Percentiles rank a stretch among this genome's conserved stretches.
Conservation (phyloP, 768 basidiomycete genomes). For the Podaxis rugospora region DNA sequence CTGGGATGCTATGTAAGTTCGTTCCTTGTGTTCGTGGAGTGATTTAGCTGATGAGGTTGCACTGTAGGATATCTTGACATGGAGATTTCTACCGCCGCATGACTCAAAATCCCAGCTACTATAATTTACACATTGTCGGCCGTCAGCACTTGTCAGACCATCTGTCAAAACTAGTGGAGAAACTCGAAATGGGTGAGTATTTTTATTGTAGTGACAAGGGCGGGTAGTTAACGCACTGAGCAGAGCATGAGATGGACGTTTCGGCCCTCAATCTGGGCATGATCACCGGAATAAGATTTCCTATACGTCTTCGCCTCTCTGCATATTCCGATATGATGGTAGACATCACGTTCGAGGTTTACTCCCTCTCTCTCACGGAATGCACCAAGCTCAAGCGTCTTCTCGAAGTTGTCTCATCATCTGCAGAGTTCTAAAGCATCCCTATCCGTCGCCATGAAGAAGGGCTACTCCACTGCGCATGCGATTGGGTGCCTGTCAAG, state of each 20-base stretch:
- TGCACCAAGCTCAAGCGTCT: constrained; percentile 96
- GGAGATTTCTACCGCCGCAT: constrained; percentile 97
- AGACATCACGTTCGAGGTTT: constrained; percentile 97
- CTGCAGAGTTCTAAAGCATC: constrained; percentile 88
- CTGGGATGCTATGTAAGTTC: constrained; percentile 82
- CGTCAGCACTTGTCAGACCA: constrained; percentile 95
- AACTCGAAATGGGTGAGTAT: constrained; percentile 83
- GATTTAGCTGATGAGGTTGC: not conserved
- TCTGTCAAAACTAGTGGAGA: constrained; percentile 91
- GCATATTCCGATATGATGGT: constrained; percentile 13
- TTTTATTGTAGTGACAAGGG: not conserved
- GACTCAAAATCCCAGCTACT: constrained; percentile 97
- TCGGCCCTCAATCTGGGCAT: constrained; percentile 92
- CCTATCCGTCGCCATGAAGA: constrained; percentile 97
- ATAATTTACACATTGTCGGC: constrained; percentile 92
- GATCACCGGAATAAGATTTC: constrained; percentile 96
- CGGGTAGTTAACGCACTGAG: constrained; percentile 2
- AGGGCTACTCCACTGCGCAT: constrained; percentile 76
- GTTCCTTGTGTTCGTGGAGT: not conserved
- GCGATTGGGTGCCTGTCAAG: constrained; percentile 65
- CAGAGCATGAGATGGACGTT: constrained; percentile 92
- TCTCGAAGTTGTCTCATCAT: constrained; percentile 91
- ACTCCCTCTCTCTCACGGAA: constrained; percentile 91
- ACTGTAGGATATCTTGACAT: constrained; percentile 86
- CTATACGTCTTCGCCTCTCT: constrained; percentile 42